Evolutionary conservation across 768 basidiomycete species (phyloP).

Genomic region (Termitomyces heimii): DNA sequence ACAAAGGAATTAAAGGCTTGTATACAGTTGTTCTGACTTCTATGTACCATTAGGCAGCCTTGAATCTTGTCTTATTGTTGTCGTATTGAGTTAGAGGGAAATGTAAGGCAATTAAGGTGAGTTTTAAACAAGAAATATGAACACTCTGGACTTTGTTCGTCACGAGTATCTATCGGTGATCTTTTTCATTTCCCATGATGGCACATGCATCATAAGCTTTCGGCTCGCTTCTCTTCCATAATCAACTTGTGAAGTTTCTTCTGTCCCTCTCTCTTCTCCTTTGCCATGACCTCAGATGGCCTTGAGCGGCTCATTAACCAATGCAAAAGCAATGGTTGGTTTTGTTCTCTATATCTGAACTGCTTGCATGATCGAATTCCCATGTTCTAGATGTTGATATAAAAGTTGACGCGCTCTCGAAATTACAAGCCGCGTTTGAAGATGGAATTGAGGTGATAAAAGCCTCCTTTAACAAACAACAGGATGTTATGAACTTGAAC

Average conservation of each 20-base stretch:
- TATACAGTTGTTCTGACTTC: background rate
- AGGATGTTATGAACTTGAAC: constrained; percentile 3
- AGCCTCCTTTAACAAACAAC: background rate
- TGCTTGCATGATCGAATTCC: constrained; percentile 4
- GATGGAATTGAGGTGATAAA: constrained; percentile 55
- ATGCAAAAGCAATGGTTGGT: constrained; percentile 59
- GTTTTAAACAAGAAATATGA: background rate
- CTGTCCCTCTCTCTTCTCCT: constrained; percentile 4
- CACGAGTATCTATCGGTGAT: no score
- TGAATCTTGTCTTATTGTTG: background rate
- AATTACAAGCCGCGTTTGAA: constrained; percentile 73
- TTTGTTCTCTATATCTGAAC: constrained; percentile 2
- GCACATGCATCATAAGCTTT: constrained; percentile 1
- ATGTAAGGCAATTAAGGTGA: background rate
- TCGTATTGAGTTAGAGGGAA: no score
- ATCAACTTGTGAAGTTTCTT: constrained; percentile 1
- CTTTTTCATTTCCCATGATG: background rate
- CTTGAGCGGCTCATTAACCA: constrained; percentile 60
- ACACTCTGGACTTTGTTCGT: no score
- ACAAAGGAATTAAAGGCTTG: background rate
- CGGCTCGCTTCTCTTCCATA: constrained; percentile 1
- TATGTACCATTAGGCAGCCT: background rate
- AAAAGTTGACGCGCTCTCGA: constrained; percentile 75
- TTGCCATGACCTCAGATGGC: constrained; percentile 45
- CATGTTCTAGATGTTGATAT: constrained; percentile 60